These are phyloP conservation scores for Haplosporangium sp. DNA, from an alignment of 371 early-diverging fungal species.

Conservation along the genomic window DNA sequence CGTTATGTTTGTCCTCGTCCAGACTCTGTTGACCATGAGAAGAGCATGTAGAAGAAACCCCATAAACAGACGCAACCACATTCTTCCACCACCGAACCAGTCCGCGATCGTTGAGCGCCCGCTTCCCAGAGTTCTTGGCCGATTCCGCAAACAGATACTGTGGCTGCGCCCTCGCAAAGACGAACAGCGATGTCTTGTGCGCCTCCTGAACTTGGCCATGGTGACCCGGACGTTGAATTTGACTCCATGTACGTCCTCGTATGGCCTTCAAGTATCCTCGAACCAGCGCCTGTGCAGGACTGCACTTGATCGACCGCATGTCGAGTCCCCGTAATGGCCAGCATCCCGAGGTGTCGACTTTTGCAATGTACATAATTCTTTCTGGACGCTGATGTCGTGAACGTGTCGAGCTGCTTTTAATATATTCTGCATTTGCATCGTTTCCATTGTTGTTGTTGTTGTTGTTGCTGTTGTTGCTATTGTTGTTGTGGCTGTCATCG, in stretches of 20 bases:
- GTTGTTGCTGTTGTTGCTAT: neutral
- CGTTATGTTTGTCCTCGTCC: neutral
- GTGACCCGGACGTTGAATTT: neutral
- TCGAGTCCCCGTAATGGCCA: slow-evolving; percentile 43
- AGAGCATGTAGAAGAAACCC: neutral
- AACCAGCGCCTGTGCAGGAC: slow-evolving; percentile 56
- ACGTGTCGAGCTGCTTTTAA: neutral
- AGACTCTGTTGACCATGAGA: neutral
- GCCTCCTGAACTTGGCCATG: neutral
- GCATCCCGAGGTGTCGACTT: slow-evolving; percentile 71
- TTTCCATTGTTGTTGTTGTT: no score
- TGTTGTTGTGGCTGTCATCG: neutral
- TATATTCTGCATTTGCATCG: no score
- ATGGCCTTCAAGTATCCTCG: slow-evolving; percentile 61
- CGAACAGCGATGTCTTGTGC: slow-evolving; percentile 57
- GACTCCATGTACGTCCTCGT: slow-evolving; percentile 8
- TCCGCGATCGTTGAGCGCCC: slow-evolving; percentile 65
- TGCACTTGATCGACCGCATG: slow-evolving; percentile 14
- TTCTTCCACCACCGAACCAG: slow-evolving; percentile 87
- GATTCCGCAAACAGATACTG: slow-evolving; percentile 87
- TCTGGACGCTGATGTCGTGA: neutral
- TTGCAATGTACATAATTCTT: slow-evolving; percentile 64
- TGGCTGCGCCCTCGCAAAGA: slow-evolving; percentile 89
- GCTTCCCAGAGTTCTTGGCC: slow-evolving; percentile 69
- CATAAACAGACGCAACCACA: slow-evolving; percentile 29